Conservation (phyloP, 164 flowering plant species). For the Umbellularia californica region DNA sequence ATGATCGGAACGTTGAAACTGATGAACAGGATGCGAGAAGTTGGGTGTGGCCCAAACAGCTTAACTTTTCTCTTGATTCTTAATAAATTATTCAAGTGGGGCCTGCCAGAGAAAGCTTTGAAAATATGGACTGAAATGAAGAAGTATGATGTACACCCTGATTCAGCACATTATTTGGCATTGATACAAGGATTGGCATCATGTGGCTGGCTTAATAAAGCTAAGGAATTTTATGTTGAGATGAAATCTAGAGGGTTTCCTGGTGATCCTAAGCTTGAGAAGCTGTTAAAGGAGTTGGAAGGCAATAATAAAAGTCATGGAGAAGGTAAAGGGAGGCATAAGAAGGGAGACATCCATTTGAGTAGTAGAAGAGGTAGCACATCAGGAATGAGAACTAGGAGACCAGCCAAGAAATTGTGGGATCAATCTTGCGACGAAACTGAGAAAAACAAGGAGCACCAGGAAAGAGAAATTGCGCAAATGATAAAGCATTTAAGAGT, state of each 20-base stretch:
- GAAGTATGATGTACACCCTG: slow-evolving; percentile 38
- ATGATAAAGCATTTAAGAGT: neutral
- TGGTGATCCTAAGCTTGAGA: slow-evolving; percentile 65
- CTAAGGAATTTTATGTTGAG: slow-evolving; percentile 57
- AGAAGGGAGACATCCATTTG: slow-evolving; percentile 4
- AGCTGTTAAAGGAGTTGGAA: slow-evolving; percentile 34
- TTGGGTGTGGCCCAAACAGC: slow-evolving; percentile 46
- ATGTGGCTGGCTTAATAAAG: slow-evolving; percentile 51
- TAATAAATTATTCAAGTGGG: slow-evolving; percentile 37
- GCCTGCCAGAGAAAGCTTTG: slow-evolving; percentile 57
- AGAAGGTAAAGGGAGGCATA: slow-evolving; percentile 10
- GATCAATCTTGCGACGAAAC: neutral
- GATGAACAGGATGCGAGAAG: slow-evolving; percentile 51
- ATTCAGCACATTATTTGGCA: slow-evolving; percentile 42
- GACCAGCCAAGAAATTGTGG: neutral
- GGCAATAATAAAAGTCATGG: slow-evolving; percentile 11
- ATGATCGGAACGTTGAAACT: slow-evolving; percentile 51
- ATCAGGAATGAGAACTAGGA: neutral
- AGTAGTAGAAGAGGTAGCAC: slow-evolving; percentile 5
- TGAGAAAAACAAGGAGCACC: neutral
- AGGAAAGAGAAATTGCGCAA: neutral
- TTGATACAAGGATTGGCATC: slow-evolving; percentile 53
- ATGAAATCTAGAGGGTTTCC: slow-evolving; percentile 53
- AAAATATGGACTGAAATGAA: slow-evolving; percentile 65
- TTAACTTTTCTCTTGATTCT: slow-evolving; percentile 57